Evolutionary conservation across 306 rosid genomes (phyloP).

Genomic region (Delonix regia): DNA sequence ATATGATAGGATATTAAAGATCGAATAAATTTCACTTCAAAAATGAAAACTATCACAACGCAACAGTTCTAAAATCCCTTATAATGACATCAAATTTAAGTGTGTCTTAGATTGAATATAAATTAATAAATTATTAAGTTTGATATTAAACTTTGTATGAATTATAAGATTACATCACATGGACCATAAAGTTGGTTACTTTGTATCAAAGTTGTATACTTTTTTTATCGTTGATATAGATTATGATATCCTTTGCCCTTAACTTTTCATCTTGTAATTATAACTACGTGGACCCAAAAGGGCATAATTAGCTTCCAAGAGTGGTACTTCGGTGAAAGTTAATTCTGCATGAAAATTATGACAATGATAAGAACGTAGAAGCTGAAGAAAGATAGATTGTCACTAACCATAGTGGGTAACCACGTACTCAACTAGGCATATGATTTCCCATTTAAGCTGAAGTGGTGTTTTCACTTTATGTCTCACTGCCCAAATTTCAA

Average conservation of each 20-base stretch:
- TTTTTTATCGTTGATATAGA: no score
- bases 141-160: no score
- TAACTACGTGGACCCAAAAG: no score
- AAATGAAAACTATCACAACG: not conserved
- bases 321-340: not conserved
- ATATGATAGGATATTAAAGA: not conserved
- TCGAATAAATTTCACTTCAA: not conserved
- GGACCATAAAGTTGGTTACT: no score
- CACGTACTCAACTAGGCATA: conserved; percentile 25
- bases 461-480: not conserved
- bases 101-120: no score
- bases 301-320: not conserved
- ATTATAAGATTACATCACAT: no score
- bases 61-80: no score
- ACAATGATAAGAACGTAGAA: not conserved
- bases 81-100: no score
- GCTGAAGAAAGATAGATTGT: conserved; percentile 8
- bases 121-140: no score
- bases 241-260: no score
- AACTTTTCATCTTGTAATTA: no score
- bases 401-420: not conserved
- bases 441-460: conserved; percentile 15
- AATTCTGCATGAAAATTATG: conserved; percentile 15
- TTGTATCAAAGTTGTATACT: no score
- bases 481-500: not conserved